Percentiles rank a stretch among this genome's conserved stretches.
Conservation (phyloP, 768 basidiomycete species). For the Leccinum rimulosum region DNA sequence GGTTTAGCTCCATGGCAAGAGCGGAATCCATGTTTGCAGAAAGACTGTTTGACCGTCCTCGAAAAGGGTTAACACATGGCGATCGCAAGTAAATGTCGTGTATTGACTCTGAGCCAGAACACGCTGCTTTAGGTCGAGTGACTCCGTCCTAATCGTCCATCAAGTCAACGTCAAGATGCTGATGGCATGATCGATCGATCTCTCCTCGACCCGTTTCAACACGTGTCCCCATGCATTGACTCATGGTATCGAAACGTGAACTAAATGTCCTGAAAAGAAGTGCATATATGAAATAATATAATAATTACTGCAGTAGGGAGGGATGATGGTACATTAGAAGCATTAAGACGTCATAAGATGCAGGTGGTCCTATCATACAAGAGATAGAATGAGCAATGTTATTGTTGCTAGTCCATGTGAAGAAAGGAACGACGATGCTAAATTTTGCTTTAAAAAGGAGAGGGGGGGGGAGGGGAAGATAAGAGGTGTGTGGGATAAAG, state of each 20-base stretch:
- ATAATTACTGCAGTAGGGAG: background rate
- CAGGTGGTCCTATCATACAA: background rate
- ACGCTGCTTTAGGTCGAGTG: background rate
- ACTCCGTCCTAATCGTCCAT: background rate
- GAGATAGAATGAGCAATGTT: background rate
- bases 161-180: background rate
- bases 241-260: slow-evolving; percentile 2
- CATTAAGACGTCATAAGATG: background rate
- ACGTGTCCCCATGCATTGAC: background rate
- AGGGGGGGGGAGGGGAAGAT: too few relatives aligned
- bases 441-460: background rate
- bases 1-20: background rate
- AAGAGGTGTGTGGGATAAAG: background rate
- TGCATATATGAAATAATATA: slow-evolving; percentile 7
- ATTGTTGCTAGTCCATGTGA: background rate
- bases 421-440: slow-evolving; percentile 4
- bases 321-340: background rate
- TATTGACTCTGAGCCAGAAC: background rate
- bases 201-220: background rate
- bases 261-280: background rate
- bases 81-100: background rate
- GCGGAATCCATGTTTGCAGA: background rate
- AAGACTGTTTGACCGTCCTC: background rate
- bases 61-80: too few relatives aligned
- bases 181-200: background rate